Conservation (phyloP, 441 rosid species). For the Erodium texanum region DNA sequence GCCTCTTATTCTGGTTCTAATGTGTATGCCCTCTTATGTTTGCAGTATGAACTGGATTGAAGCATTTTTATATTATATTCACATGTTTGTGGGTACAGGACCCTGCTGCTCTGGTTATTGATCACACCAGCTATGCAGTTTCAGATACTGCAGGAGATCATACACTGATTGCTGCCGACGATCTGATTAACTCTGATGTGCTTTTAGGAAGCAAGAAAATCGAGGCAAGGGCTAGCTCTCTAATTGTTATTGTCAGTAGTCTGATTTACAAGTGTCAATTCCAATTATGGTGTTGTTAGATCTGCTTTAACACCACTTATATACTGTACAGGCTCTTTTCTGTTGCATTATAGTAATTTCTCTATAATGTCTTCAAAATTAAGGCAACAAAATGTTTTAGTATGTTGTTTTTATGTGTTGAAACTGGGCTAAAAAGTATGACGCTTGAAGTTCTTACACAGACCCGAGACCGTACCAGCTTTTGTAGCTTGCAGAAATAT, state of each 20-base stretch:
- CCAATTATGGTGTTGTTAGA: neutral
- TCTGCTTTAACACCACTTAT: too few relatives aligned
- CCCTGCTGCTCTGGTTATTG: constrained; percentile 60
- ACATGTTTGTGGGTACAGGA: constrained; percentile 31
- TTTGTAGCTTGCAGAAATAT: neutral
- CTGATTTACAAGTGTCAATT: neutral
- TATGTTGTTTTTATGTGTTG: neutral
- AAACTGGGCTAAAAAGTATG: neutral
- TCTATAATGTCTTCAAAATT: neutral
- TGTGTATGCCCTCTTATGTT: neutral
- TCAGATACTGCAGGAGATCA: constrained; percentile 60
- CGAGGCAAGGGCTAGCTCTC: constrained; percentile 34
- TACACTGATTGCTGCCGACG: constrained; percentile 56
- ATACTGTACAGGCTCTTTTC: neutral
- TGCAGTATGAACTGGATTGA: neutral
- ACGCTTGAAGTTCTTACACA: neutral
- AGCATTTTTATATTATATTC: neutral
- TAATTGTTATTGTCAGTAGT: neutral
- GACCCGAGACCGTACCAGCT: neutral
- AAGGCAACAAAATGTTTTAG: neutral
- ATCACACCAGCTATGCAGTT: constrained; percentile 54
- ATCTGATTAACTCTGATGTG: constrained; percentile 50
- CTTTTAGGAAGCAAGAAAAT: constrained; percentile 54
- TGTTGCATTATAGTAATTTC: neutral
- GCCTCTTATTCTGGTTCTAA: neutral